Conservation (phyloP, 2,329 filamentous ascomycete genomes). For the Alternaria tenuissima region DNA sequence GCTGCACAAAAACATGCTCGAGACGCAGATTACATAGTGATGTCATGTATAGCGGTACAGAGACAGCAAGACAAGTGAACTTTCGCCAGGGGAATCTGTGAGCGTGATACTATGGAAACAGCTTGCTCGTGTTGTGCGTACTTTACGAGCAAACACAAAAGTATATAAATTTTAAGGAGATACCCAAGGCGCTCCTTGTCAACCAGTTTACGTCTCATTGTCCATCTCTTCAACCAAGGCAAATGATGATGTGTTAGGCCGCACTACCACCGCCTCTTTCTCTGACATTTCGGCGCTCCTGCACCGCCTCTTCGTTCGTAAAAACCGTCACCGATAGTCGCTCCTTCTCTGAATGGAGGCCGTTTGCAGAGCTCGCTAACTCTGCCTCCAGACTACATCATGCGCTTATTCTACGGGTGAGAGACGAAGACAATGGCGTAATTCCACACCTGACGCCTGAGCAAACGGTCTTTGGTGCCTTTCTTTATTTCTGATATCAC, state of each 20-base stretch:
- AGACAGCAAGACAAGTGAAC: background rate
- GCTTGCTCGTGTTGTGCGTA: background rate
- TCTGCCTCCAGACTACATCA: background rate
- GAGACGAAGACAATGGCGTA: background rate
- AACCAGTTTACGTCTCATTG: background rate
- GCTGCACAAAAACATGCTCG: background rate
- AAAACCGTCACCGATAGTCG: background rate
- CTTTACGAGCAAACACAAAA: background rate
- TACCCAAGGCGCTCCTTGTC: background rate
- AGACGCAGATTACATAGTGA: background rate
- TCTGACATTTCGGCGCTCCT: background rate
- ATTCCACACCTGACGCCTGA: background rate
- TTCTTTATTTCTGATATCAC: background rate
- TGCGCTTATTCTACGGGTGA: background rate
- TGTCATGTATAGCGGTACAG: too few species aligned
- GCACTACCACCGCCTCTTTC: background rate
- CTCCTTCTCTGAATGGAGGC: background rate
- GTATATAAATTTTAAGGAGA: background rate
- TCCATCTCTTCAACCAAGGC: background rate
- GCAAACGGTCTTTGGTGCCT: background rate
- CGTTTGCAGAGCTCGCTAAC: background rate
- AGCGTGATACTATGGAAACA: background rate
- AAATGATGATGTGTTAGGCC: background rate
- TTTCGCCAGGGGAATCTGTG: background rate
- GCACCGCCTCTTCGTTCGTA: background rate